Evolutionary conservation across 305 asterid genomes (phyloP), one percentile per base, ranked within the genome.

Genomic region (Fraxinus platypoda): DNA sequence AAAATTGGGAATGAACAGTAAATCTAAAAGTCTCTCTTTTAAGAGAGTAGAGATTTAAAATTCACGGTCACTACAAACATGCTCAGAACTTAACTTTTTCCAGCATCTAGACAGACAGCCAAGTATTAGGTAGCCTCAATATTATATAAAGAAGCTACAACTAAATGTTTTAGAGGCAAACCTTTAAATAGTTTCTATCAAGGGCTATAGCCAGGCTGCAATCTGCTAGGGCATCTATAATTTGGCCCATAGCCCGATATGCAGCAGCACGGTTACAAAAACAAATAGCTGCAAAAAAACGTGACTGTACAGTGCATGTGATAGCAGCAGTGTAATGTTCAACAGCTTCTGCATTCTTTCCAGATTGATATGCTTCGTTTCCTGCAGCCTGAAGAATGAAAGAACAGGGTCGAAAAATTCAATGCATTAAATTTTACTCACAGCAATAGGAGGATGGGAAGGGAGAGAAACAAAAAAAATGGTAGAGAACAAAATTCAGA

Each of bases 201-300:
- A 96, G 97, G 75, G 99, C 98, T 75, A 94, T 91, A 84, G 99
- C 98, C 81, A 93, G 90, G 91, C 93, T 91, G 92, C 98, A 96
- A 87, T 96, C 99, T 59, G 99, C 93, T 78, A 96, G 87, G 81
- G 99, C 99, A 84, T 94, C 99, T 78, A 92, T 76, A 81, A 90
- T 91, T 84, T 96, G 99, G 81, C 97, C 97, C 97, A 91, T 85
- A 80, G 96, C 93, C 81, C 93, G 87, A 87, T 92, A 94, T 68
- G 98, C 98, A 80, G 98, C 98, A 77, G 99, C 99, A 52, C 99
- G 98, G 83, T 96, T 96, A 86, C 99, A 91, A 37, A 94, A 96
- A 85, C 99, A 96, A 78, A 94, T 92, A 62, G 99, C 97, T 49
- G 97, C 85, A 89, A 94, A 96, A 88, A 98, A 95, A 25, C 92